Conservation (phyloP, 495 filamentous ascomycete genomes). For the Neurospora sp. region DNA sequence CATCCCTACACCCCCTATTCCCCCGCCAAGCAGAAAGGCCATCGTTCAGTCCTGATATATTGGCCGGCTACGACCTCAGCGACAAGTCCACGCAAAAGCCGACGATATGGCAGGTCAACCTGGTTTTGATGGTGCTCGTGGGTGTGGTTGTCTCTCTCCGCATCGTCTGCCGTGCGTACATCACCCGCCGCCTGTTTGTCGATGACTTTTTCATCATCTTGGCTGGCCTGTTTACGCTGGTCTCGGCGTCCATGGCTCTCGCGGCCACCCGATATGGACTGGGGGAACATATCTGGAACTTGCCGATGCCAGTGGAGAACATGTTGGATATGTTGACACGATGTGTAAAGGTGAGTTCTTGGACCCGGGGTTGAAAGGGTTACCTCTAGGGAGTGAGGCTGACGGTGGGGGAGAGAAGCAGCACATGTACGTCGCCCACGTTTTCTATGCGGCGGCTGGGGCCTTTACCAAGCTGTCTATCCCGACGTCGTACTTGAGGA, state of each 20-base stretch:
- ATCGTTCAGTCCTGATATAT: background rate
- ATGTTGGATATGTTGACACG: slow-evolving; percentile 7
- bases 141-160: slow-evolving; percentile 8
- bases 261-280: slow-evolving; percentile 15
- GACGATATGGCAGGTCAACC: slow-evolving; percentile 13
- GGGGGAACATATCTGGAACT: slow-evolving; percentile 22
- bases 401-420: slow-evolving; percentile 1
- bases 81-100: slow-evolving; percentile 8
- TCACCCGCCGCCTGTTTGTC: slow-evolving; percentile 11
- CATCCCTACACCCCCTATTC: background rate
- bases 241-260: slow-evolving; percentile 11
- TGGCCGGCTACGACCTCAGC: slow-evolving; percentile 10
- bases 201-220: slow-evolving; percentile 19
- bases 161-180: slow-evolving; percentile 7
- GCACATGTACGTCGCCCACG: slow-evolving; percentile 17
- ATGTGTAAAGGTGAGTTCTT: slow-evolving; percentile 8
- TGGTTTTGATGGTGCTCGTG: slow-evolving; percentile 12
- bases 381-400: background rate
- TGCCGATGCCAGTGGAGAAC: slow-evolving; percentile 5
- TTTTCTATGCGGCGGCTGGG: slow-evolving; percentile 18
- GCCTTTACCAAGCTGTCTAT: slow-evolving; percentile 23
- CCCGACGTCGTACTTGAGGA: slow-evolving; percentile 21
- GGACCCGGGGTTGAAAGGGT: too few relatives aligned
- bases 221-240: slow-evolving; percentile 14
- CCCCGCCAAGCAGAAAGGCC: background rate